Evolutionary conservation across 2,329 filamentous ascomycete species (phyloP).

Genomic region (Fusarium temperatum): DNA sequence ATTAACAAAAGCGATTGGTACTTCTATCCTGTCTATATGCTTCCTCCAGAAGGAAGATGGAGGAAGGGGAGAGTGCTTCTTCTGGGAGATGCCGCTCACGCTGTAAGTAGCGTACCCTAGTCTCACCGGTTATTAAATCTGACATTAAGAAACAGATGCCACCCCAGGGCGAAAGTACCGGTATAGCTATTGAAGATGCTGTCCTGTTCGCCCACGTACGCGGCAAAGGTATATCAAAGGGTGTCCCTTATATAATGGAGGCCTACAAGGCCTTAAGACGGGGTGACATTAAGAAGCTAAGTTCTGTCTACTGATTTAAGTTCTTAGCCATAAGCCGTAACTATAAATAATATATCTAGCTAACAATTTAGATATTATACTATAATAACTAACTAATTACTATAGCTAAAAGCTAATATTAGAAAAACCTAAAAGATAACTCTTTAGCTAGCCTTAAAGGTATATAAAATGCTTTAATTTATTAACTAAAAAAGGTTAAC

Average conservation of each 20-base stretch:
- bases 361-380: too few relatives aligned
- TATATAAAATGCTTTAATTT: too few relatives aligned
- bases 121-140: accelerated
- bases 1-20: not conserved
- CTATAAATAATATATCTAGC: too few relatives aligned
- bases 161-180: not conserved
- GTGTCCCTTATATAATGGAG: accelerated
- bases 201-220: not conserved
- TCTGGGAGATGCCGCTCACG: not conserved
- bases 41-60: not conserved
- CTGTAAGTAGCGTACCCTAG: not conserved
- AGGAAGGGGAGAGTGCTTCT: not conserved
- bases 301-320: too few relatives aligned
- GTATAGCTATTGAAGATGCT: not conserved
- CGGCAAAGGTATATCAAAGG: not conserved
- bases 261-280: not conserved
- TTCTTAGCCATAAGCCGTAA: too few relatives aligned
- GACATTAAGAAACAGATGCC: not conserved
- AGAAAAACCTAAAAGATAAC: too few relatives aligned
- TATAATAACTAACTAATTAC: too few relatives aligned
- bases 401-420: too few relatives aligned
- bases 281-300: not conserved
- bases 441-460: too few relatives aligned
- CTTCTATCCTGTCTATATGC: not conserved
- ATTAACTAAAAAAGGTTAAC: too few relatives aligned